phyloP scores from a whole-genome alignment of 2,329 filamentous ascomycete genomes.

The Nemania abortiva region DNA sequence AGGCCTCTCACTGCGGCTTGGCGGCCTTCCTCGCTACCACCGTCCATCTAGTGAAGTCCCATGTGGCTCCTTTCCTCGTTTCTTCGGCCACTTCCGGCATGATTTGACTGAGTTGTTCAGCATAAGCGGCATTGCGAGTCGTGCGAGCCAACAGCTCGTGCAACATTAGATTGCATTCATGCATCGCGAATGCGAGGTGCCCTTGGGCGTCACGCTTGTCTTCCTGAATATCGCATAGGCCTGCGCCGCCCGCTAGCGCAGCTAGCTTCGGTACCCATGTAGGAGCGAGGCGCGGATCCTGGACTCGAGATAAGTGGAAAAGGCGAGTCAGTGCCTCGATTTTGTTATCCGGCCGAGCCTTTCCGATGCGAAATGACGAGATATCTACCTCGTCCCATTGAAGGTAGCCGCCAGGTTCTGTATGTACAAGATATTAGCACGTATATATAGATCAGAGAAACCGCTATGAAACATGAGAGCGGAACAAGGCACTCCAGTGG shows the following conservation, averaged over 20 bases:
- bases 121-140: constrained; percentile 28
- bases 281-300: constrained; percentile 31
- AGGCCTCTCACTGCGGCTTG: too few species aligned
- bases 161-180: constrained; percentile 34
- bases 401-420: constrained; percentile 42
- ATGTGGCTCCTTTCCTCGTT: constrained; percentile 34
- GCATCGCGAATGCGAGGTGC: constrained; percentile 31
- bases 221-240: constrained; percentile 25
- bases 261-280: constrained; percentile 30
- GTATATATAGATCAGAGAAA: background rate
- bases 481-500: too few species aligned
- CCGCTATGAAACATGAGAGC: background rate
- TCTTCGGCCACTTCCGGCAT: constrained; percentile 34
- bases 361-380: constrained; percentile 21
- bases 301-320: constrained; percentile 2
- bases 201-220: constrained; percentile 28
- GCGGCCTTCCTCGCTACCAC: constrained; percentile 34
- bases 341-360: constrained; percentile 9
- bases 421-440: background rate
- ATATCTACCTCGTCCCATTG: constrained; percentile 40
- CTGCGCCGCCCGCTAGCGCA: constrained; percentile 13
- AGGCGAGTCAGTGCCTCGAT: constrained; percentile 11
- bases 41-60: constrained; percentile 26
- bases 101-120: constrained; percentile 26
- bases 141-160: constrained; percentile 40